Percentiles rank a stretch among this genome's conserved stretches.
phyloP scores from a whole-genome alignment of 495 filamentous ascomycete genomes.

The Ascobolus immersus region DNA sequence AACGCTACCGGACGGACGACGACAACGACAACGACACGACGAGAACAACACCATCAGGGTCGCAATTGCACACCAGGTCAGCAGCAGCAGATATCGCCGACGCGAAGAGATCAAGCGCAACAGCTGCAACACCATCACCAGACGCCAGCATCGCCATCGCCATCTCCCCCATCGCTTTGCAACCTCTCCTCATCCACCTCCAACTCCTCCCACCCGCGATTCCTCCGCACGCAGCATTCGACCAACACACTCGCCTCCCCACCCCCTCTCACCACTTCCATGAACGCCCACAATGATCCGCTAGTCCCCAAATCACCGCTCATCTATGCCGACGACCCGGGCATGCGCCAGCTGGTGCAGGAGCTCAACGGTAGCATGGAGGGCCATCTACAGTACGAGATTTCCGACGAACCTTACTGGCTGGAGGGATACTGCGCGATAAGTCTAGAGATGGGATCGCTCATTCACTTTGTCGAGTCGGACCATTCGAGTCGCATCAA shows the following conservation, averaged over 20 bases:
- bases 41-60: too few species aligned
- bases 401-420: slow-evolving; percentile 30
- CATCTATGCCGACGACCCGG: slow-evolving; percentile 34
- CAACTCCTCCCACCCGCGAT: background rate
- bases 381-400: slow-evolving; percentile 39
- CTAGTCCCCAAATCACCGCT: slow-evolving; percentile 19
- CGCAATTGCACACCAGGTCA: too few species aligned
- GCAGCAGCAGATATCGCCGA: too few species aligned
- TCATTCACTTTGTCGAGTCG: slow-evolving; percentile 33
- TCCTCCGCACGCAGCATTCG: background rate
- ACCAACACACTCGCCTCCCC: background rate
- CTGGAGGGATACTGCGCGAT: slow-evolving; percentile 36
- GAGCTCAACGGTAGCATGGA: slow-evolving; percentile 41
- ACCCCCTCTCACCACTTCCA: too few species aligned
- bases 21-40: too few species aligned
- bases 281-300: slow-evolving; percentile 12
- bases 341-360: slow-evolving; percentile 41
- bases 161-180: slow-evolving; percentile 7
- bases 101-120: too few species aligned
- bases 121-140: slow-evolving; percentile 1
- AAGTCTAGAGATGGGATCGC: slow-evolving; percentile 35
- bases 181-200: slow-evolving; percentile 5
- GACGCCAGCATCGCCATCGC: slow-evolving; percentile 14
- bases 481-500: slow-evolving; percentile 23
- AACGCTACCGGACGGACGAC: too few species aligned